Percentiles rank a stretch among this genome's conserved stretches.
These are phyloP conservation scores for Withania somnifera DNA, from an alignment of 305 asterid species.

Conservation along the genomic window DNA sequence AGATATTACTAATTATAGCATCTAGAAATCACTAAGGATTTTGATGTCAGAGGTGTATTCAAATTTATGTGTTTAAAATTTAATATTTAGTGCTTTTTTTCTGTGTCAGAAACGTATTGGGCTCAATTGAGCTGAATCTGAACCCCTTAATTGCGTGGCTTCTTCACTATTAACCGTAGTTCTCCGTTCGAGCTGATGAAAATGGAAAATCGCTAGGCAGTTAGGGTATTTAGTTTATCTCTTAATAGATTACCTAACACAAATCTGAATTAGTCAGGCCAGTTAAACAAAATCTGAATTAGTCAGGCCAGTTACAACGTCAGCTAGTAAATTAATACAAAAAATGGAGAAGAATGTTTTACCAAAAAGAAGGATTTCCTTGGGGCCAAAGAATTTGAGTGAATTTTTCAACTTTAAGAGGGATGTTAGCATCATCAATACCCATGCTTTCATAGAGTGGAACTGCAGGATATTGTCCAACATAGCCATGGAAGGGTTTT, in stretches of 20 bases:
- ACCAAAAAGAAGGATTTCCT: conserved; percentile 44
- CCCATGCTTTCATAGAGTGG: conserved; percentile 66
- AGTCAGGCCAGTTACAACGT: not conserved
- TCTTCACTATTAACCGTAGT: not conserved
- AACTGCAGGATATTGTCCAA: conserved; percentile 32
- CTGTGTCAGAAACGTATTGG: too few species aligned
- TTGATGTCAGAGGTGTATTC: too few species aligned
- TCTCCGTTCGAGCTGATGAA: not conserved
- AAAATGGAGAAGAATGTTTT: not conserved
- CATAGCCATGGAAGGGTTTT: conserved; percentile 44
- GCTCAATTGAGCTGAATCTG: too few species aligned
- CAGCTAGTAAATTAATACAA: too few species aligned
- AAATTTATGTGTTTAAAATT: not conserved
- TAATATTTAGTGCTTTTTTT: not conserved
- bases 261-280: not conserved
- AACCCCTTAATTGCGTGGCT: not conserved
- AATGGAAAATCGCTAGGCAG: not conserved
- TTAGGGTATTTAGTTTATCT: too few species aligned
- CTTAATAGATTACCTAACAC: not conserved
- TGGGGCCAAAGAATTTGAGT: conserved; percentile 34
- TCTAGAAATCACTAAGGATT: not conserved
- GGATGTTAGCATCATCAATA: conserved; percentile 20
- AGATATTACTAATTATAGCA: not conserved
- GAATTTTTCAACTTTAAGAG: conserved; percentile 15
- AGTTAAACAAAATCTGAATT: not conserved